Evolutionary conservation across 1,284 basidiomycete genomes (phyloP).

Genomic region (Lentinula novae-zelandiae): DNA sequence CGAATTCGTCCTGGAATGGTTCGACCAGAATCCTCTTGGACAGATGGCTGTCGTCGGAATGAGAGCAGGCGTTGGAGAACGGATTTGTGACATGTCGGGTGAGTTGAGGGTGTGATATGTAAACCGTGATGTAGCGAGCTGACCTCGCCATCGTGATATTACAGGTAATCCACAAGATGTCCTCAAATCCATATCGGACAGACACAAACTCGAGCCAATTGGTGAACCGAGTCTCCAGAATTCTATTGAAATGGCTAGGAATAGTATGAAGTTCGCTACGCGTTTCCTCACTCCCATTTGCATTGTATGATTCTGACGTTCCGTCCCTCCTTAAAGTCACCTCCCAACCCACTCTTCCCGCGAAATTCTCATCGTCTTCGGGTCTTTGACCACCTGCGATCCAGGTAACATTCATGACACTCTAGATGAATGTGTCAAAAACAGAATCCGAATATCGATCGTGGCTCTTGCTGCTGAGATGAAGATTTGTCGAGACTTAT

Average conservation of each 20-base stretch:
- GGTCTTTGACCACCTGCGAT: constrained; percentile 94
- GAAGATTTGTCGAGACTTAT: constrained; percentile 92
- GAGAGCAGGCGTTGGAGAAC: constrained; percentile 84
- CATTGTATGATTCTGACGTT: neutral
- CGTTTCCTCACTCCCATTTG: neutral
- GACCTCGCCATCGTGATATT: neutral
- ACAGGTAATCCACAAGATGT: constrained; percentile 95
- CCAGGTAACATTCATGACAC: constrained; percentile 96
- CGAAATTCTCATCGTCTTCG: constrained; percentile 92
- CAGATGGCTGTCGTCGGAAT: constrained; percentile 94
- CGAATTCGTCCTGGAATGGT: constrained; percentile 95
- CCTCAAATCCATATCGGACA: constrained; percentile 79
- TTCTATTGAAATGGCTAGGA: constrained; percentile 91
- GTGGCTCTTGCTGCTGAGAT: constrained; percentile 95
- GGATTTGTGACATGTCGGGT: constrained; percentile 89
- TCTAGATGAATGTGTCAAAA: constrained; percentile 74
- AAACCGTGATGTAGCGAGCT: neutral
- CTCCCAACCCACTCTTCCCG: constrained; percentile 93
- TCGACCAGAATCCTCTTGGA: constrained; percentile 99
- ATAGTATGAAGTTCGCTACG: constrained; percentile 74
- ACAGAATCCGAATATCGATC: constrained; percentile 87
- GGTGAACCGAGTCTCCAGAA: constrained; percentile 98
- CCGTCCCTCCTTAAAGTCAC: constrained; percentile 53
- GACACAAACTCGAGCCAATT: constrained; percentile 83
- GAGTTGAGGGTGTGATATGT: constrained; percentile 19